Percentiles rank a stretch among this genome's conserved stretches.
Conservation (phyloP, 768 basidiomycete species). For the Lactarius hengduanensis region DNA sequence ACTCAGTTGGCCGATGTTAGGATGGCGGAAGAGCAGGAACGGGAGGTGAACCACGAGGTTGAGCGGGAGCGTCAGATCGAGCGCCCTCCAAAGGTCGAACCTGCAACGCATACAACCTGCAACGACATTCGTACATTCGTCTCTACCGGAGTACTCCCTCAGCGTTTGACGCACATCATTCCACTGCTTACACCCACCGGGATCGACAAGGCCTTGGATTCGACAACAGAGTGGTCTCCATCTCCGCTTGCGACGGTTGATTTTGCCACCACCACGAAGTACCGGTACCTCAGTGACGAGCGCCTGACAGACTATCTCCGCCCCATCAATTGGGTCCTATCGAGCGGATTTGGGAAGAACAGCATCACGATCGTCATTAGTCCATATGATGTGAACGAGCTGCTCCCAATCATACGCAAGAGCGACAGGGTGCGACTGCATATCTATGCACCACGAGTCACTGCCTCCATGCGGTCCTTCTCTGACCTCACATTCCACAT, state of each 20-base stretch:
- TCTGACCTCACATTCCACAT: slow-evolving; percentile 17
- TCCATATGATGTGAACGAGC: slow-evolving; percentile 15
- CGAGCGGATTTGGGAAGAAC: slow-evolving; percentile 5
- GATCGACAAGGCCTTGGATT: neutral
- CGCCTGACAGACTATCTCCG: slow-evolving; percentile 13
- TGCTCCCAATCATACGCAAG: slow-evolving; percentile 15
- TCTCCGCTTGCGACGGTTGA: slow-evolving; percentile 3
- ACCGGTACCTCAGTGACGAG: neutral
- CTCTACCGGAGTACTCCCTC: slow-evolving; percentile 1
- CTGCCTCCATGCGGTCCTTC: slow-evolving; percentile 15
- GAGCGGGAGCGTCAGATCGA: neutral
- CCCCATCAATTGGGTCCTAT: slow-evolving; percentile 18
- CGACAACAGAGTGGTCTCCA: slow-evolving; percentile 1
- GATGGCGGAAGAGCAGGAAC: slow-evolving; percentile 18
- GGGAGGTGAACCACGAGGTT: slow-evolving; percentile 11
- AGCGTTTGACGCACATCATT: neutral
- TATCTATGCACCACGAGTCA: slow-evolving; percentile 17
- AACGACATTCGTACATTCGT: slow-evolving; percentile 4
- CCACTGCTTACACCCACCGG: neutral
- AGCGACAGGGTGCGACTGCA: slow-evolving; percentile 15
- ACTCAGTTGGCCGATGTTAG: neutral
- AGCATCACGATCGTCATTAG: slow-evolving; percentile 8
- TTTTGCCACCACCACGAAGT: neutral
- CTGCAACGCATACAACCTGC: neutral
- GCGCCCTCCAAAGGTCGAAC: slow-evolving; percentile 1